These are phyloP conservation scores for Penicillium glabrum DNA, from an alignment of 2,329 filamentous ascomycete species.

Conservation along the genomic window DNA sequence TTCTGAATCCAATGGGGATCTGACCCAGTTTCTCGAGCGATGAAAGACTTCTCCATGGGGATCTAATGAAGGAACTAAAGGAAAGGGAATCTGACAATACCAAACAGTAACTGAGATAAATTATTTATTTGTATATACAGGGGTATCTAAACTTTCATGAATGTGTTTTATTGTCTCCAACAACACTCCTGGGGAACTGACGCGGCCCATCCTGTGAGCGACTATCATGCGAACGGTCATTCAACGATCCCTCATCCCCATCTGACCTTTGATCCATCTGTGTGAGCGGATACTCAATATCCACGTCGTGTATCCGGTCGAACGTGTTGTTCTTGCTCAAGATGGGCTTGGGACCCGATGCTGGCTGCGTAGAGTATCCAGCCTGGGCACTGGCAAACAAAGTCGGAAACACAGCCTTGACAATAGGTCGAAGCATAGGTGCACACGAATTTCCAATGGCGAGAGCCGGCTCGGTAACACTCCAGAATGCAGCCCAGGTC, in stretches of 20 bases:
- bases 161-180: background rate
- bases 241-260: slow-evolving; percentile 4
- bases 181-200: background rate
- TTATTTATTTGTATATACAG: background rate
- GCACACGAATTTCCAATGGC: slow-evolving; percentile 24
- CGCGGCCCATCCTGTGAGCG: slow-evolving; percentile 1
- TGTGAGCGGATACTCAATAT: slow-evolving; percentile 14
- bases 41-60: too few relatives aligned
- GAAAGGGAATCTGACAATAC: background rate
- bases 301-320: slow-evolving; percentile 6
- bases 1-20: too few relatives aligned
- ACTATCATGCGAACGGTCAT: slow-evolving; percentile 7
- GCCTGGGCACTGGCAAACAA: slow-evolving; percentile 8
- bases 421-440: slow-evolving; percentile 24
- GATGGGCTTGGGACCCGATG: background rate
- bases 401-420: slow-evolving; percentile 15
- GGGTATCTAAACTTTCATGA: background rate
- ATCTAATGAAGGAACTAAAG: too few relatives aligned
- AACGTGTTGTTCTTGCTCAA: slow-evolving; percentile 3
- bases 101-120: background rate
- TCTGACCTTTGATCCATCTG: background rate
- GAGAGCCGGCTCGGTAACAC: slow-evolving; percentile 25
- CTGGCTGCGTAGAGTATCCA: background rate
- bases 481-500: slow-evolving; percentile 26
- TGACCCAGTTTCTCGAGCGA: too few relatives aligned